Evolutionary conservation across 805 yeast species (phyloP), one percentile per base, ranked within the genome.

Genomic region (Pichia californica): DNA sequence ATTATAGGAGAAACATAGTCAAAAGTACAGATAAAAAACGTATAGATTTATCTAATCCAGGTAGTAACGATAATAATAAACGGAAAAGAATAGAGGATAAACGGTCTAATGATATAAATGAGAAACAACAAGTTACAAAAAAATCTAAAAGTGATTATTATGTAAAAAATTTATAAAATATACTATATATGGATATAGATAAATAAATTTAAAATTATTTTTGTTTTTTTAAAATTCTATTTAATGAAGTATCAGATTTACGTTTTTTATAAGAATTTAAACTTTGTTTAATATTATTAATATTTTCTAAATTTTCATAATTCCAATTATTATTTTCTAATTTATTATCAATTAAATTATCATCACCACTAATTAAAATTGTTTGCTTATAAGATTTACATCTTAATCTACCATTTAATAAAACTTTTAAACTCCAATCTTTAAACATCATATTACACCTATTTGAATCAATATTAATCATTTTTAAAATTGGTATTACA

Each of bases 371-470:
- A 2, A 76, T 59, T 41, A 66, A 69, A 3, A 83, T 66, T 0
- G 85, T 80, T 59, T 89, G 96, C 56, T 88, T 89, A 56, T 83
- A 82, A 47, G 89, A 78, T 54, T 77, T 76, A 25, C 73, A 66
- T 48, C 96, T 73, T 53, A 89, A 66, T 51, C 88, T 68, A 1
- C 96, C 96, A 51, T 76, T 83, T 28, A 83, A 65, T 36, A 88
- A 68, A 0, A 76, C 93, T 19, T 74, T 70, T 23, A 77, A 73
- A 0, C 96, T 79, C 51, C 73, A 73, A 31, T 71, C 75, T 14
- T 76, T 72, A 47, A 83, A 66, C 20, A 83, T 76, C 28, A 72
- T 72, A 26, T 76, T 70, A 18, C 88, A 79, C 37, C 82, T 69
- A 52, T 73, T 74, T 39, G 71, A 64, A 48, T 82, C 81, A 34